Evolutionary conservation across 2,329 filamentous ascomycete species (phyloP).

Genomic region (Didymella pinodella): DNA sequence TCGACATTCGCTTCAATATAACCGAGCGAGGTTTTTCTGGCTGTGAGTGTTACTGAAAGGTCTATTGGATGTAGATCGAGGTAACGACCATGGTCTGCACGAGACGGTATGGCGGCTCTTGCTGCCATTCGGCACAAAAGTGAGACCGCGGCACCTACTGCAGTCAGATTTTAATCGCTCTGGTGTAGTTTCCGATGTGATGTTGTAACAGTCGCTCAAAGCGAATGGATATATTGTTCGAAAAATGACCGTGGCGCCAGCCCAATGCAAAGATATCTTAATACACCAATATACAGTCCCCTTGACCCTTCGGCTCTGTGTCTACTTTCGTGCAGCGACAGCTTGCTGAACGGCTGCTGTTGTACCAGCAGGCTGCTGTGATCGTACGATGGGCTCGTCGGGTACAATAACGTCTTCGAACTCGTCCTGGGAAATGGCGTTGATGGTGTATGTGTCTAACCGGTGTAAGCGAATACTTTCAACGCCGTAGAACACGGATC

Average conservation of each 20-base stretch:
- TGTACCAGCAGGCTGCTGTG: conserved; percentile 40
- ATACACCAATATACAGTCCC: conserved; percentile 38
- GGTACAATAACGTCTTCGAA: conserved; percentile 96
- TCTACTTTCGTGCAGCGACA: conserved; percentile 40
- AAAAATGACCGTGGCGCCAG: conserved; percentile 35
- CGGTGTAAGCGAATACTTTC: conserved; percentile 21
- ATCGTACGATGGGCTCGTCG: conserved; percentile 67
- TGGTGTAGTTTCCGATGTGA: neutral
- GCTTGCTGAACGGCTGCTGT: conserved; percentile 44
- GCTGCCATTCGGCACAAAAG: neutral
- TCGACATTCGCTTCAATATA: no score
- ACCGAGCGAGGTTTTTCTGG: neutral
- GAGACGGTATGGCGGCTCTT: neutral
- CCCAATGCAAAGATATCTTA: conserved; percentile 40
- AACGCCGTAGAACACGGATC: neutral
- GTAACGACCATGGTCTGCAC: neutral
- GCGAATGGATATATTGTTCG: conserved; percentile 27
- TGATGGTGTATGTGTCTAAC: conserved; percentile 75
- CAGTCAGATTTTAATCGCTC: neutral
- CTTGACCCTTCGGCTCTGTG: neutral
- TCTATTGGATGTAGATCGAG: neutral
- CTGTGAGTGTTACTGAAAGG: neutral
- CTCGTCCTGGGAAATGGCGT: conserved; percentile 91
- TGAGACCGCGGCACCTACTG: neutral
- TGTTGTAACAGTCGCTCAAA: conserved; percentile 13